Base-by-base conservation (phyloP, 73 alveolate genomes). In the Diophrys appendiculata region DNA sequence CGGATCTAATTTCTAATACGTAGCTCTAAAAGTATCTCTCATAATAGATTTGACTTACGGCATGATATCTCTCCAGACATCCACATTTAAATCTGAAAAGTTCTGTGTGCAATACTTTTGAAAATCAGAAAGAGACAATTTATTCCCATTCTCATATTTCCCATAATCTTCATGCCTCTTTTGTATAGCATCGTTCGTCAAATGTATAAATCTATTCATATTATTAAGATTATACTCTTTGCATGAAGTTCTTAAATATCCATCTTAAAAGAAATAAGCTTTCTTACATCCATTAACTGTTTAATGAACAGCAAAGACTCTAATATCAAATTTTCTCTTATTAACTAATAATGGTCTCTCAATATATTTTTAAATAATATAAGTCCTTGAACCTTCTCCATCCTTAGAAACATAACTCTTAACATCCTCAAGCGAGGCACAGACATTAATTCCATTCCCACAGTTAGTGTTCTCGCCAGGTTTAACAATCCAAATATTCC, bases 121-220 rank as follows among this genome's bases (percentile, higher is more conserved):
- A 52, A 93, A 90, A 18, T 92, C 81, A 32, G 69, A 67, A 73
- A 90, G 90, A 53, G 98, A 88, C 43, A 93, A 80, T 80, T 93
- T 88, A 75, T 93, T 93, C 25, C 98, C 98, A 33, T 83, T 86
- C 77, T 93, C 98, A 69, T 65, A 73, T 69, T 87, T 79, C 24
- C 94, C 84, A 81, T 87, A 93, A 64, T 90, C 92, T 25, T 82
- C 83, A 71, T 87, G 79, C 76, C 90, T 82, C 76, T 88, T 93
- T 87, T 93, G 93, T 8, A 93, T 93, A 54, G 96, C 93, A 87
- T 93, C 90, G 82, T 93, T 93, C 0, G 98, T 93, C 70, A 93
- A 86, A 78, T 93, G 98, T 56, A 93, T 86, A 68, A 73, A 87
- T 54, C 77, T 73, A 83, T 77, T 80, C 70, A 85, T 68, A 78